Evolutionary conservation across 2,329 filamentous ascomycete species (phyloP), one percentile per base, ranked within the genome.

Genomic region (Juglanconis juglandina): DNA sequence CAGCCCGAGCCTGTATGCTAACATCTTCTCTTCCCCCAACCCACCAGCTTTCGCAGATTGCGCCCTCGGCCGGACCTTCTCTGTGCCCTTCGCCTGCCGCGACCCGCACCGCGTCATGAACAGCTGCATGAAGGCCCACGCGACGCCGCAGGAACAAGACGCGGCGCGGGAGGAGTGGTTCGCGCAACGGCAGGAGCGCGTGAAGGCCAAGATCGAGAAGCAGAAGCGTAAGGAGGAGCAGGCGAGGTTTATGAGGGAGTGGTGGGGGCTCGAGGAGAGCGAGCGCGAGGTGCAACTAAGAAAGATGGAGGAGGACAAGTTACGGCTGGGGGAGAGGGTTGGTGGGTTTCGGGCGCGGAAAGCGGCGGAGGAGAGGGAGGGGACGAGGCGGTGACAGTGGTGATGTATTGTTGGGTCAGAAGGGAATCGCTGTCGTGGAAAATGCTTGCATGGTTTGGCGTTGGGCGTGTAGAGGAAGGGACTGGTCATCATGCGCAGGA

Each of bases 161-260:
- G 87, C 86, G 32, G 95, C 95, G 65, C 82, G 95, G 56, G 90
- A 92, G 74, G 92, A 98, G 72, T 99, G 95, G 95, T 98, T 98
- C 74, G 85, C 87, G 55, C 82, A 85, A 65, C 83, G 91, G 55
- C 80, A 91, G 67, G 85, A 92, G 76, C 82, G 93, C 59, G 83
- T 87, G 68, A 78, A 78, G 60, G 86, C 89, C 73, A 78, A 87
- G 42, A 87, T 92, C 73, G 80, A 82, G 64, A 87, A 87, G 68
- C 80, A 83, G 58, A 77, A 77, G 62, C 77, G 85, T 67, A 82
- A 83, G 65, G 76, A 79, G 56, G 85, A 87, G 68, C 86, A 88
- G 76, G 84, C 88, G 73, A 80, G 81, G 50, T 88, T 88, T 63
- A 77, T 87, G 71, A 73, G 84, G 62, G 86, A 87, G 76, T 88